Base-by-base conservation (phyloP, 2,329 filamentous ascomycete species). In the Malbranchea zuffiana region DNA sequence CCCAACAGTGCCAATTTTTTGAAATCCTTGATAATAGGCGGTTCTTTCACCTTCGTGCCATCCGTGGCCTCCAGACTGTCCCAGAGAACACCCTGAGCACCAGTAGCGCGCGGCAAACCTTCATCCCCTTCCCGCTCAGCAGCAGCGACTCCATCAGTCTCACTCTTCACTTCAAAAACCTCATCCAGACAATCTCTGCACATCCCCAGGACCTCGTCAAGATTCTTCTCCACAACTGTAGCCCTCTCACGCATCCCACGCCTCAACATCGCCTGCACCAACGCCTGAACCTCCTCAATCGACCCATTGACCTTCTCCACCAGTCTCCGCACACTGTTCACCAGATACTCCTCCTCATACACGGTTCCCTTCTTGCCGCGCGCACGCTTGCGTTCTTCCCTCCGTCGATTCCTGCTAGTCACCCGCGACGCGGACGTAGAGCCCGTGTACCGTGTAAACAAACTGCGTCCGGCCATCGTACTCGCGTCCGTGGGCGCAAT, bases 321-420 rank as follows among this genome's bases (percentile, higher is more conserved):
- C 21, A 98, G 69, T 16, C 90, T 71, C 8, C 80, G 74, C 23
- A 96, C 78, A 48, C 80, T 88, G 57, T 87, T 90, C 41, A 94
- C 79, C 4, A 98, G 73, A 58, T 98, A 98, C 60, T 96, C 90
- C 55, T 96, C 88, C 59, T 98, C 90, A 59, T 98, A 98, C 4
- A 98, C 83, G 11, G 84, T 94, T 7, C 90, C 90, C 67, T 96
- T 96, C 58, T 94, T 88, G 16, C 90, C 90, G 5, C 85, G 70
- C 0, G 90, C 90, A 11, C 88, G 77, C 71, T 98, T 98, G 58
- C 93, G 78, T 67, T 98, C 90, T 60, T 98, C 90, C 13, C 86
- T 72, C 16, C 80, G 71, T 35, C 86, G 77, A 54, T 93, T 95
- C 68, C 90, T 93, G 53, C 76, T 82, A 26, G 85, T 94, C 41